Base-by-base conservation (phyloP, 2,329 filamentous ascomycete species). In the Sordariomycetes sp. region DNA sequence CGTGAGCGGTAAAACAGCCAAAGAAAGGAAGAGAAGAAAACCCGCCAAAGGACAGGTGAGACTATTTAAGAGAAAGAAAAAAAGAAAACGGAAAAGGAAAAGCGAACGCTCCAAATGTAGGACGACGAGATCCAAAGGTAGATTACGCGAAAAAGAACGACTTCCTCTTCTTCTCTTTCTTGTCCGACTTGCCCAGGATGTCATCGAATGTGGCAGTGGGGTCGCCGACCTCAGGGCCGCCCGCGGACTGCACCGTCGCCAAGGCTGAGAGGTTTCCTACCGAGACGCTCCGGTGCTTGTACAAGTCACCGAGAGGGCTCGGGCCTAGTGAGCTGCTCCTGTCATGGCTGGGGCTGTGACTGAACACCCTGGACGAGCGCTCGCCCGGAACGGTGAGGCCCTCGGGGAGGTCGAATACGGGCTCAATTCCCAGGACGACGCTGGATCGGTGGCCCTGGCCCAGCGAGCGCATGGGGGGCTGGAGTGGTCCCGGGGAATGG, bases 121-220 rank as follows among this genome's bases (percentile, higher is more conserved):
- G 14, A n/a, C 6, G 18, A 7, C 40, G 40, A 20, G n/a, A 24
- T 24, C 11, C n/a, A 50, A 50, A 50, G 3, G 8, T 37, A 32
- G n/a, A 12, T 35, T 53, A 57, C n/a, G 48, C 46, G n/a, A 61
- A 55, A 24, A 61, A 74, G 61, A 74, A 75, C 62, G 74, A 75
- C 54, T 72, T 67, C 54, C 68, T 68, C 68, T 73, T 75, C 65
- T 73, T 75, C 69, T 74, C 73, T 40, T 64, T 63, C 50, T 70
- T 62, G 12, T 62, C 63, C n/a, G 64, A 60, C 34, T 66, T 67
- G 10, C 71, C 71, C 25, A 79, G 66, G 40, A 79, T 79, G 54
- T 79, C 76, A 61, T 79, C 76, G 64, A 79, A 79, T 0, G 76
- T 79, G 32, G 71, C 69, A 3, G 73, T 70, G 12, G 70, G 65